phyloP scores from a whole-genome alignment of 495 filamentous ascomycete species.

The Apiosordaria backusii region DNA sequence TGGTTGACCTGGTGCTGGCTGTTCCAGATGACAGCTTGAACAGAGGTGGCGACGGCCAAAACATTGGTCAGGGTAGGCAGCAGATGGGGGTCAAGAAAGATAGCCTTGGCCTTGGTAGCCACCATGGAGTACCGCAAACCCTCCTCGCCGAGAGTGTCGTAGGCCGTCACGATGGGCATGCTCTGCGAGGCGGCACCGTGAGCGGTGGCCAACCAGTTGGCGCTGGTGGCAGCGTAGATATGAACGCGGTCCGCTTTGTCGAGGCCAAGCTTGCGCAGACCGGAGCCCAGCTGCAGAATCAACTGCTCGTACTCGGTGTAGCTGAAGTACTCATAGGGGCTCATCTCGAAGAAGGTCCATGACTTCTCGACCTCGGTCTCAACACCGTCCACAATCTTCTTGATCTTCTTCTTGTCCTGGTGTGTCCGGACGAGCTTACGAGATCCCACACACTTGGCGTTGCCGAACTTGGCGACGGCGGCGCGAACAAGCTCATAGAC shows the following conservation, averaged over 20 bases:
- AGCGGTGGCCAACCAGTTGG: constrained; percentile 71
- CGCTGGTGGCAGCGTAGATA: constrained; percentile 85
- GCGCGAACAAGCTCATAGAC: constrained; percentile 80
- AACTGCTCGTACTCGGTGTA: constrained; percentile 86
- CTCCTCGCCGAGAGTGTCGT: constrained; percentile 91
- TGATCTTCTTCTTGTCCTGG: constrained; percentile 91
- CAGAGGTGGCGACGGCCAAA: constrained; percentile 70
- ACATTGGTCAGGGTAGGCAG: constrained; percentile 77
- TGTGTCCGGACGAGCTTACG: constrained; percentile 81
- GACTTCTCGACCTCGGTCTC: constrained; percentile 90
- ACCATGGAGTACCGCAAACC: constrained; percentile 87
- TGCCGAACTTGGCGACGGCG: constrained; percentile 78
- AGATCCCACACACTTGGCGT: constrained; percentile 78
- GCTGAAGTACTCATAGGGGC: constrained; percentile 77
- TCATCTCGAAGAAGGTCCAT: constrained; percentile 94
- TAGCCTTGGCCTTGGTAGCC: constrained; percentile 78
- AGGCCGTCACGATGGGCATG: constrained; percentile 63
- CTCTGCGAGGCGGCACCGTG: constrained; percentile 55
- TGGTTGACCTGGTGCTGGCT: constrained; percentile 70
- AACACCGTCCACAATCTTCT: constrained; percentile 90
- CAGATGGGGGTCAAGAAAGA: constrained; percentile 87
- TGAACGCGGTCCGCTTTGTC: constrained; percentile 70
- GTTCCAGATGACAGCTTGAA: constrained; percentile 89
- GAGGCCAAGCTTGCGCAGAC: constrained; percentile 77
- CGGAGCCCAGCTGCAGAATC: constrained; percentile 68